Percentiles rank a stretch among this genome's conserved stretches.
These are phyloP conservation scores for Colletotrichum chrysophilum DNA, from an alignment of 2,329 filamentous ascomycete species.

Conservation along the genomic window DNA sequence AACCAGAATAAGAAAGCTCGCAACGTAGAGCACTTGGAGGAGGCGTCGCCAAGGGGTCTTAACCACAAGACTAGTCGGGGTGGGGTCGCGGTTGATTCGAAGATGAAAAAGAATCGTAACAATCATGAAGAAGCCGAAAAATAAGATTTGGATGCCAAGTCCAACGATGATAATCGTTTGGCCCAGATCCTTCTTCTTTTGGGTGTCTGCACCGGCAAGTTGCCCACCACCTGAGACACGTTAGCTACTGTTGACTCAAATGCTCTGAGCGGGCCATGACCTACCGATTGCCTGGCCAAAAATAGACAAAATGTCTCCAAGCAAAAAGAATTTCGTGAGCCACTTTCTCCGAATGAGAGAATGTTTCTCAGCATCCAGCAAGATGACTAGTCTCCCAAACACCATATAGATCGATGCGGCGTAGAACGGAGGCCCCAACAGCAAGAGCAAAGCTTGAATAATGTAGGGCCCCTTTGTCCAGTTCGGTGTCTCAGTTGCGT, in stretches of 20 bases:
- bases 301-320: conserved; percentile 58
- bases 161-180: conserved; percentile 56
- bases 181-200: conserved; percentile 29
- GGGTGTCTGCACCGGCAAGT: conserved; percentile 27
- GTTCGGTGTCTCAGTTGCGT: conserved; percentile 43
- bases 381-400: conserved; percentile 46
- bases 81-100: conserved; percentile 24
- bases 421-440: conserved; percentile 52
- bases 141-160: conserved; percentile 58
- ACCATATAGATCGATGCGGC: conserved; percentile 58
- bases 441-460: conserved; percentile 46
- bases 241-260: background rate
- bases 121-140: conserved; percentile 58
- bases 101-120: conserved; percentile 51
- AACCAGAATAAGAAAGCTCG: conserved; percentile 43
- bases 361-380: conserved; percentile 37
- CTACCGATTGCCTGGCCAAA: conserved; percentile 50
- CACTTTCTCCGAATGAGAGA: conserved; percentile 39
- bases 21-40: conserved; percentile 27
- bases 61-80: conserved; percentile 1
- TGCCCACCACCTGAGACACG: background rate
- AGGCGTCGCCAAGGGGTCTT: conserved; percentile 32
- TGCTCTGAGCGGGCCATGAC: background rate
- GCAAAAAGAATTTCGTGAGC: conserved; percentile 60
- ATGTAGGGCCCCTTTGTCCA: conserved; percentile 41